Base-by-base conservation (phyloP, 352 stramenopile species). In the Phytophthora niederhauseri region DNA sequence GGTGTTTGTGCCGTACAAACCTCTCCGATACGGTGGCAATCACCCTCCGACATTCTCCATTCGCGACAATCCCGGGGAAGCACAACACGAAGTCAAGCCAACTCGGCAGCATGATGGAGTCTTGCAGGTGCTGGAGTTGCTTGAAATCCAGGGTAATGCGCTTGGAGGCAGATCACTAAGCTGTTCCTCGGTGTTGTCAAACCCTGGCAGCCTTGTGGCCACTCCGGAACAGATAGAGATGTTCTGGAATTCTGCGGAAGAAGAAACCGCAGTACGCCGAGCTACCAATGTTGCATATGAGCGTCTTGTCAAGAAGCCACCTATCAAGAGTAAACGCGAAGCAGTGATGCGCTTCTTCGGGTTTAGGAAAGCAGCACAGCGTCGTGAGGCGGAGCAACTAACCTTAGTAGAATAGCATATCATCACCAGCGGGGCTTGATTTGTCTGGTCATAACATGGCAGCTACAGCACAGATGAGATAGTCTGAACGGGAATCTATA, bases 1-100 rank as follows among this genome's bases (percentile, higher is more conserved):
- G 26, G 55, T 68, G 0, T 72, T 78, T 36, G 67, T 78, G 24
- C 66, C 64, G 22, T 81, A 81, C 50, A 78, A 76, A 30, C 74
- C 74, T 26, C 61, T 81, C 22, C 60, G 20, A 8, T 81, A 74
- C 57, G 64, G 56, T 34, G 64, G 68, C 14, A 73, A 54, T 12
- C 48, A 51, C 22, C 68, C 72, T 34, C 72, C 72, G 3, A 64
- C 28, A 56, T 76, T 66, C 36, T 78, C 50, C 19, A 53, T 78
- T 15, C 67, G 60, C 14, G 52, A 52, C 56, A 64, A 70, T 12
- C 53, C 41, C n/a, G 46, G 14, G 38, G 57, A 76, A 57, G n/a
- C 24, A 11, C 49, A 36, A 17, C 38, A 14, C 6, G 46, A 70
- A 22, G 20, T n/a, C 30, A 76, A 73, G 41, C 69, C 69, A 55